These are phyloP conservation scores for Aaosphaeria arxii DNA, from an alignment of 2,329 filamentous ascomycete genomes.

Conservation along the genomic window DNA sequence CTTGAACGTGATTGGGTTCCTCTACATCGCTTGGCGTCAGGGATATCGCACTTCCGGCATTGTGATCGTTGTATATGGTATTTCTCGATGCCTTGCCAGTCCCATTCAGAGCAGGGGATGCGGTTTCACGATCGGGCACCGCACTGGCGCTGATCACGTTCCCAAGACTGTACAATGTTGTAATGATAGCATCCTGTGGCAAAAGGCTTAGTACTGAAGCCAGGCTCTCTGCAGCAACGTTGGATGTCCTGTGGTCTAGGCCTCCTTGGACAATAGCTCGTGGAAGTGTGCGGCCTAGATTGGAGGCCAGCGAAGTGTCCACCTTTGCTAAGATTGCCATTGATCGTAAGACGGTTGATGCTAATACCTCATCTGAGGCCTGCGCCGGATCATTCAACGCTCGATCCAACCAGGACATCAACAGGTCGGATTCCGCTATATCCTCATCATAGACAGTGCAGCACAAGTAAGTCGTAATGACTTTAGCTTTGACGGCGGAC, in stretches of 20 bases:
- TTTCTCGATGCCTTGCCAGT: conserved; percentile 43
- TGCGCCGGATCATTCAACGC: conserved; percentile 74
- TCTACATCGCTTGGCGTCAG: conserved; percentile 72
- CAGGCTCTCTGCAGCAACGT: conserved; percentile 78
- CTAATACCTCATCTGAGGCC: conserved; percentile 76
- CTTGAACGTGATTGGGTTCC: conserved; percentile 72
- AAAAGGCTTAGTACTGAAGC: conserved; percentile 77
- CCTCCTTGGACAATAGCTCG: conserved; percentile 84
- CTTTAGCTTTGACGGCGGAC: conserved; percentile 79
- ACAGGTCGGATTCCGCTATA: conserved; percentile 70
- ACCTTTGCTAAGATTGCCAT: conserved; percentile 79
- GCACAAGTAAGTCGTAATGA: conserved; percentile 79
- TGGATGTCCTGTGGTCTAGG: conserved; percentile 65
- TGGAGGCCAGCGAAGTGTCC: conserved; percentile 69
- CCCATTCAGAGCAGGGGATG: conserved; percentile 50
- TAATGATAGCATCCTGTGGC: conserved; percentile 90
- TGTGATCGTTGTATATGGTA: conserved; percentile 44
- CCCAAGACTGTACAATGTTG: conserved; percentile 92
- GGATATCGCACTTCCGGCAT: conserved; percentile 73
- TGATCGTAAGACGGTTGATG: conserved; percentile 73
- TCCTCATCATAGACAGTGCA: conserved; percentile 81
- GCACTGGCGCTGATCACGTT: conserved; percentile 82
- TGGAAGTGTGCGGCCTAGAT: conserved; percentile 74
- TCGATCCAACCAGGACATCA: conserved; percentile 84
- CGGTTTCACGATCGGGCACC: conserved; percentile 45